Base-by-base conservation (phyloP, 768 basidiomycete genomes). In the Auricularia sp. region DNA sequence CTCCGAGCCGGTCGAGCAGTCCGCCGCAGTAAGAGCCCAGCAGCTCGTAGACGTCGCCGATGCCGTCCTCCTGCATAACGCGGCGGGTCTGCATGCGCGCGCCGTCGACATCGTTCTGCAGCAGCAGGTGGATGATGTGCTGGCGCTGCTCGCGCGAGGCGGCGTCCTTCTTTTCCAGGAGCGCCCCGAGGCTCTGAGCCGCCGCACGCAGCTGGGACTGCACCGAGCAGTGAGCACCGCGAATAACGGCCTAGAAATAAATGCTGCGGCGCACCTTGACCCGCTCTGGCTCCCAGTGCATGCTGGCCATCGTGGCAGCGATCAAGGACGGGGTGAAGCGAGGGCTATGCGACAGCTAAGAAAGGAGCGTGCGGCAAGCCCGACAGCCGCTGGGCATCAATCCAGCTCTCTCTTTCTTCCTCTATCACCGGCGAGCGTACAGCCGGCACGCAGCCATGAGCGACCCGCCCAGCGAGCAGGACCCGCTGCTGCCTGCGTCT, bases 21-120 rank as follows among this genome's bases (percentile, higher is more conserved):
- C 56, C 56, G 56, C 56, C 56, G 56, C 56, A 59, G 56, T 59
- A 59, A 29, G 56, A 59, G 16, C 24, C 56, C 24, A 59, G 56
- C 7, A 59, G 29, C 56, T 59, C 56, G 56, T 59, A 59, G 11
- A 59, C 56, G 29, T 59, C 56, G 24, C 16, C 56, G 29, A 59
- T 7, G 21, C 24, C 56, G 56, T 59, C 56, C 16, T 59, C 56
- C 24, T 59, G 56, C 56, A 59, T 59, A 7, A 35, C 56, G 29
- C 56, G 56, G 11, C 56, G 56, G 16, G 56, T 59, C 56, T 59
- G 56, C 29, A 59, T 59, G 14, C 56, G 56, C 34, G 56, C 56
- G 34, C 34, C 34, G 56, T 59, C 56, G 56, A 59, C 56, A 24
- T 59, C 56, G 56, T 59, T 59, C 34, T 59, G 56, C 56, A 59